Base-by-base conservation (phyloP, 1,139 yeast genomes). In the Geotrichum citri-aurantii region DNA sequence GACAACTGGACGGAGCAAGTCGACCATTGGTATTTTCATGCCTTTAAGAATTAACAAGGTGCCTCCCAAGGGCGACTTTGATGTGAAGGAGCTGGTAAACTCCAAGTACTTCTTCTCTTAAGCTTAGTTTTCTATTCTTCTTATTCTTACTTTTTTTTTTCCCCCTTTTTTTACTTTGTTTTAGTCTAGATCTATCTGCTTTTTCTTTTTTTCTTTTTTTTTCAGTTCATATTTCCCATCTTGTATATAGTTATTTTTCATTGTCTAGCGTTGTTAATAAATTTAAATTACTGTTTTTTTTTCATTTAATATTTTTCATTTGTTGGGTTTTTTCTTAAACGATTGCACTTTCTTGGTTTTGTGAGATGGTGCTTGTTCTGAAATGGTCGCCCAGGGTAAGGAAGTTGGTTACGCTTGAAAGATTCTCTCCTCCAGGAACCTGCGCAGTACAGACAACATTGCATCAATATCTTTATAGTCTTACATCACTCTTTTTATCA, bases 1-100 rank as follows among this genome's bases (percentile, higher is more conserved):
- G 27, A 24, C 17, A 23, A 33, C 42, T 10, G 40, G 23, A 14
- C 21, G 17, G 51, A 12, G 29, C 48, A 57, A 71, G 57, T 65
- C 62, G 50, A 65, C 54, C 24, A 63, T 73, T 53, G 67, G 69
- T 10, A 68, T 73, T 3, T 66, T 83, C 52, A 84, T 83, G 10
- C 96, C 95, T 21, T 76, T 92, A 64, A 74, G 72, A 55, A 79
- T 92, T 65, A 95, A 96, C 0, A 79, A 78, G 0, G 82, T 91
- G 49, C 98, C 98, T 14, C 75, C 80, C 56, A 87, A 82, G 72
- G 99, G 97, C 52, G 85, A 84, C 37, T 89, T 92, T 68, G 95
- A 92, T 69, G 95, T 93, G 50, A 75, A 77, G 52, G 81, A 81
- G 62, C 86, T 93, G 57, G 80, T 81, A 67, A 81, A 85, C 53